phyloP scores from a whole-genome alignment of 495 filamentous ascomycete genomes.

The Durotheca rogersii region DNA sequence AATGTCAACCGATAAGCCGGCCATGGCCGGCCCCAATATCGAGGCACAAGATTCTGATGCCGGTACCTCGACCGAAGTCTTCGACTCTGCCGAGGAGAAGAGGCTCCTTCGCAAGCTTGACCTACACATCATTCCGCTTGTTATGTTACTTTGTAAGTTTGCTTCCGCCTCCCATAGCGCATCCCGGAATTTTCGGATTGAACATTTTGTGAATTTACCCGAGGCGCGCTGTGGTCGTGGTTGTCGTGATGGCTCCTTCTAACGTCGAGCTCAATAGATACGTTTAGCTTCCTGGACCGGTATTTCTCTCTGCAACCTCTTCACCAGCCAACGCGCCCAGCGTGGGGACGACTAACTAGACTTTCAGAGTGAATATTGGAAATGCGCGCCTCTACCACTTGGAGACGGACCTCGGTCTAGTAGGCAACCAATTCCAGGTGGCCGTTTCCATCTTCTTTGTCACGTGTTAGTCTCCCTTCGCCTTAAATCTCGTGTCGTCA shows the following conservation, averaged over 20 bases:
- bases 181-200: neutral
- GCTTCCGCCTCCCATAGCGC: neutral
- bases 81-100: constrained; percentile 32
- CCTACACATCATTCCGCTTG: constrained; percentile 38
- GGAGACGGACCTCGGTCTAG: constrained; percentile 64
- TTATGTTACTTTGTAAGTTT: constrained; percentile 41
- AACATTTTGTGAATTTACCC: neutral
- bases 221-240: neutral
- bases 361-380: constrained; percentile 67
- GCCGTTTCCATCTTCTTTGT: constrained; percentile 74
- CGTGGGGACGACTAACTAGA: neutral
- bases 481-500: too few species aligned
- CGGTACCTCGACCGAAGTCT: constrained; percentile 8
- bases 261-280: constrained; percentile 22
- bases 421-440: constrained; percentile 65
- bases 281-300: constrained; percentile 47
- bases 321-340: neutral
- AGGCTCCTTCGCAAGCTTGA: constrained; percentile 44
- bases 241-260: constrained; percentile 6
- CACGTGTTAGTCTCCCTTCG: constrained; percentile 51
- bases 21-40: constrained; percentile 25
- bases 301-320: constrained; percentile 10
- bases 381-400: constrained; percentile 70
- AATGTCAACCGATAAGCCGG: constrained; percentile 13
- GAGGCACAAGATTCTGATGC: constrained; percentile 10